Evolutionary conservation across 1,139 yeast species (phyloP).

Genomic region (Candida sanyaensis): DNA sequence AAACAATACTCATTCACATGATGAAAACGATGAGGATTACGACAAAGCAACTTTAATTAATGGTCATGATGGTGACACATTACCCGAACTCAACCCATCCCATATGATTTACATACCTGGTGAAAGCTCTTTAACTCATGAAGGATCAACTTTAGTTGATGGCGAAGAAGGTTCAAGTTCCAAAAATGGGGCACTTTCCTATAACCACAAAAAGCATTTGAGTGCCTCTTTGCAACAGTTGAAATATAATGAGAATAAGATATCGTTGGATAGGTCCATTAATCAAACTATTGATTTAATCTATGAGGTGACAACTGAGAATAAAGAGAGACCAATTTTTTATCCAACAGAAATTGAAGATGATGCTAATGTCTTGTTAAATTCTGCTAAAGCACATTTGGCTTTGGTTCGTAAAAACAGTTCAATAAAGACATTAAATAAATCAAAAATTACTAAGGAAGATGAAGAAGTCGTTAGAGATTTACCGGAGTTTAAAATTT

Average conservation of each 20-base stretch:
- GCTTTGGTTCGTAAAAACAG: conserved; percentile 53
- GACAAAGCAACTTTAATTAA: conserved; percentile 19
- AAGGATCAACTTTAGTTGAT: conserved; percentile 29
- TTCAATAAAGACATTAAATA: conserved; percentile 29
- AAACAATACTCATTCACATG: not conserved
- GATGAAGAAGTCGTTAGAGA: conserved; percentile 20
- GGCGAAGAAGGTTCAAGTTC: conserved; percentile 20
- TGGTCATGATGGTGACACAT: conserved; percentile 14
- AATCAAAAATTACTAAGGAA: conserved; percentile 26
- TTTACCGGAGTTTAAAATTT: conserved; percentile 53
- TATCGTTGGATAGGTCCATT: conserved; percentile 64
- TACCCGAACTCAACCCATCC: conserved; percentile 19
- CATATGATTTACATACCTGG: conserved; percentile 36
- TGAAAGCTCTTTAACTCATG: conserved; percentile 27
- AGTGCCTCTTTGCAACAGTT: conserved; percentile 61
- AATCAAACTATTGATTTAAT: conserved; percentile 56
- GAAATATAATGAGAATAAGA: conserved; percentile 67
- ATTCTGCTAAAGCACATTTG: conserved; percentile 48
- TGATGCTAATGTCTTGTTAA: conserved; percentile 36
- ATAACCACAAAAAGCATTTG: conserved; percentile 15
- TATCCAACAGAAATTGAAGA: conserved; percentile 55
- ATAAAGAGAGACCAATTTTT: conserved; percentile 60
- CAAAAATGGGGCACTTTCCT: conserved; percentile 3
- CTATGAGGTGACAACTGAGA: conserved; percentile 55
- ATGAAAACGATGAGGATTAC: conserved; percentile 12